phyloP scores from a whole-genome alignment of 2,329 filamentous ascomycete genomes.

The Talaromyces sp. region DNA sequence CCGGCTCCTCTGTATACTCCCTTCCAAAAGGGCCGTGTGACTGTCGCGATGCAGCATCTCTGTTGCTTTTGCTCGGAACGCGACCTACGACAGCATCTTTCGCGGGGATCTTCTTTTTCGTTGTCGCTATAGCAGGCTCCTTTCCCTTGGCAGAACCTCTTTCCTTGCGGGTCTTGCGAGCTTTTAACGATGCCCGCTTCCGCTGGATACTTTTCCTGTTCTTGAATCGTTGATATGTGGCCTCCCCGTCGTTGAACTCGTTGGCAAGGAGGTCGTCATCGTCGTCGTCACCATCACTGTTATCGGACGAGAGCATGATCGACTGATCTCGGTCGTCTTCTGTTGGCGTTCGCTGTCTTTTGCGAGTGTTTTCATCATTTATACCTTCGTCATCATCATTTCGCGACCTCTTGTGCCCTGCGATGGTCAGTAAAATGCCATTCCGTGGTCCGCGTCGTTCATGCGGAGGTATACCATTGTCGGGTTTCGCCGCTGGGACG shows the following conservation, averaged over 20 bases:
- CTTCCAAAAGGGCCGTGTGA: conserved; percentile 26
- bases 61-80: conserved; percentile 19
- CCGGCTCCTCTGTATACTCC: conserved; percentile 23
- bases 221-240: conserved; percentile 59
- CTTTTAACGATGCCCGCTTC: conserved; percentile 46
- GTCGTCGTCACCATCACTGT: conserved; percentile 11
- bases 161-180: conserved; percentile 26
- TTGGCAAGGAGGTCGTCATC: conserved; percentile 21
- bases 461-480: background rate
- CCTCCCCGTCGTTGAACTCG: conserved; percentile 34
- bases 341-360: conserved; percentile 1
- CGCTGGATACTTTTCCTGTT: conserved; percentile 51
- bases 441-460: background rate
- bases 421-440: background rate
- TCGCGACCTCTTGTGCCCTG: conserved; percentile 6
- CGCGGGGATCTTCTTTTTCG: conserved; percentile 27
- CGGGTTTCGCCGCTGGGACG: background rate
- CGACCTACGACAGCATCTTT: conserved; percentile 33
- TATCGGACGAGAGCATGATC: background rate
- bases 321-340: background rate
- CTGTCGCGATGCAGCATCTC: conserved; percentile 6
- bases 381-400: background rate
- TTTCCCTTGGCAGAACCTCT: background rate
- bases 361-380: background rate
- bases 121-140: background rate